phyloP scores from a whole-genome alignment of 2,329 filamentous ascomycete species.

The Aspergillus ruber region DNA sequence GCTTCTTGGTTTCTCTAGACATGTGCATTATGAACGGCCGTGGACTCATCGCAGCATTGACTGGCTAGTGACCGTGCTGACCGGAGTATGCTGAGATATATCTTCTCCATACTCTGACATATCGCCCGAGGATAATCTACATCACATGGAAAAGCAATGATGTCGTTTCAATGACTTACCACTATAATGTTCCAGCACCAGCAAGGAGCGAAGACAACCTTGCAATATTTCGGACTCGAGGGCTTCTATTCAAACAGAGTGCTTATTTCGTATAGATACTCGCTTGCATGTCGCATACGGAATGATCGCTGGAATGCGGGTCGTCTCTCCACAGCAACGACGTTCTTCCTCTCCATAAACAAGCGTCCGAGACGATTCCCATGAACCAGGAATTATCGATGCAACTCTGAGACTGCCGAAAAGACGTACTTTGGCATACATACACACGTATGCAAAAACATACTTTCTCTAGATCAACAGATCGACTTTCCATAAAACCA shows the following conservation, averaged over 20 bases:
- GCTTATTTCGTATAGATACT: background rate
- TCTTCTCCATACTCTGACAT: background rate
- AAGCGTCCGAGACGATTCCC: background rate
- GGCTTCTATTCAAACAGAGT: too few species aligned
- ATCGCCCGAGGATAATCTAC: background rate
- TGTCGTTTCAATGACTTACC: background rate
- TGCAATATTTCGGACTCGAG: background rate
- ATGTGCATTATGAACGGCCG: too few species aligned
- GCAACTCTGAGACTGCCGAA: background rate
- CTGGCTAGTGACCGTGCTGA: too few species aligned
- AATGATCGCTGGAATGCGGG: background rate
- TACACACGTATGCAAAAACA: background rate
- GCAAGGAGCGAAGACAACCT: background rate
- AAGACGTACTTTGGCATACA: background rate
- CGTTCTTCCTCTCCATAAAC: background rate
- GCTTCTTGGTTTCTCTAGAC: too few species aligned
- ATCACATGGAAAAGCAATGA: background rate
- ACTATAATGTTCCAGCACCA: background rate
- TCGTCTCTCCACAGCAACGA: background rate
- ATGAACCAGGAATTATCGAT: background rate
- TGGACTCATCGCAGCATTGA: background rate
- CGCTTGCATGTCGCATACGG: background rate
- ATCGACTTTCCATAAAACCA: background rate
- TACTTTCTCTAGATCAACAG: background rate
- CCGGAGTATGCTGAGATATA: too few species aligned